Conservation (phyloP, 208 protist species). For the Crithidia sp. region DNA sequence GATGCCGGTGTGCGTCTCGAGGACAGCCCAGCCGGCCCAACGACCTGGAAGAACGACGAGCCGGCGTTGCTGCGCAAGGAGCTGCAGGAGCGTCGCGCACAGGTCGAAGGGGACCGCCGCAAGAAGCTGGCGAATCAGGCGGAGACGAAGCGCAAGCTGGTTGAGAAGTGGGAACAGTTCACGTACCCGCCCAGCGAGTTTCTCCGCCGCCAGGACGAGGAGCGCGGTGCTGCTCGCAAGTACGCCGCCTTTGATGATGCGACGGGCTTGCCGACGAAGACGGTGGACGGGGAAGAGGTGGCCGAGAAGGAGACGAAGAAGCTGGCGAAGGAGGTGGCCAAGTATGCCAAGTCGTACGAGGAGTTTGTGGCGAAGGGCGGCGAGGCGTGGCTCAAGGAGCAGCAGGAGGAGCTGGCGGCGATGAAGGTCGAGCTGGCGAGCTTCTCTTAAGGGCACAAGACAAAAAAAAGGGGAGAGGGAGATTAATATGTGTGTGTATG, state of each 20-base stretch:
- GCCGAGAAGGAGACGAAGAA: slow-evolving; percentile 75
- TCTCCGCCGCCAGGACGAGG: slow-evolving; percentile 43
- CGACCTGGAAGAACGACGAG: slow-evolving; percentile 83
- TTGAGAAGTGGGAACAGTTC: slow-evolving; percentile 74
- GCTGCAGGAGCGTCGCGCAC: slow-evolving; percentile 44
- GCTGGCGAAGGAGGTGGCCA: slow-evolving; percentile 69
- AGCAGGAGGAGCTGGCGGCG: slow-evolving; percentile 49
- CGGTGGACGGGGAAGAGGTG: slow-evolving; percentile 47
- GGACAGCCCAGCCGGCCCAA: slow-evolving; percentile 71
- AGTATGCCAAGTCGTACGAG: slow-evolving; percentile 72
- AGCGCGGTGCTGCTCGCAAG: slow-evolving; percentile 27
- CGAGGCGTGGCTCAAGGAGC: slow-evolving; percentile 50
- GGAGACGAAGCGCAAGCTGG: slow-evolving; percentile 65
- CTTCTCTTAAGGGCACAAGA: neutral
- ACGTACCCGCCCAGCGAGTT: slow-evolving; percentile 44
- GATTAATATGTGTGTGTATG: neutral
- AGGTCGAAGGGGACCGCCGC: slow-evolving; percentile 41
- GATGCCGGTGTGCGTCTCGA: slow-evolving; percentile 83
- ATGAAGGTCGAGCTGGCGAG: slow-evolving; percentile 37
- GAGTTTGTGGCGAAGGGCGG: slow-evolving; percentile 73
- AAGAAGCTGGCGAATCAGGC: slow-evolving; percentile 67
- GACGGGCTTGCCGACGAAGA: slow-evolving; percentile 58
- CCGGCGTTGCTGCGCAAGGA: slow-evolving; percentile 62
- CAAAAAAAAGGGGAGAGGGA: neutral
- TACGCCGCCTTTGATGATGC: slow-evolving; percentile 58